Evolutionary conservation across 1,284 basidiomycete species (phyloP).

Genomic region (Malassezia nana): DNA sequence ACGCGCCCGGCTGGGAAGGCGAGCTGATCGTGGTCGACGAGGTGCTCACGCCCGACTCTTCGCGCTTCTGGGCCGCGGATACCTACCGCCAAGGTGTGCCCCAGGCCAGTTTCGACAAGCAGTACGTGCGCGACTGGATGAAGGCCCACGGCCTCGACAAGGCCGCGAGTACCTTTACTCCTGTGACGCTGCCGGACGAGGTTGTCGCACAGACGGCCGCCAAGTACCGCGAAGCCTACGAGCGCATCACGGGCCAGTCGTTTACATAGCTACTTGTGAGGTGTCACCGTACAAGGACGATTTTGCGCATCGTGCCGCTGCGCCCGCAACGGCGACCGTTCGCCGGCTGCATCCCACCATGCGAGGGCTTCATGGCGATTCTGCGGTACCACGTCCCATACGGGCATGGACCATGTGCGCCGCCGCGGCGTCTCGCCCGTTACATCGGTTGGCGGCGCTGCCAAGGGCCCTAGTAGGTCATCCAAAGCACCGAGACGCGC

Average conservation of each 20-base stretch:
- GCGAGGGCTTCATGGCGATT: conserved; percentile 24
- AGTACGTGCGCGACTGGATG: conserved; percentile 80
- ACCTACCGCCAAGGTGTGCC: conserved; percentile 64
- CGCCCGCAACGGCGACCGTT: background rate
- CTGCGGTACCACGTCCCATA: conserved; percentile 26
- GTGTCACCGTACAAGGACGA: background rate
- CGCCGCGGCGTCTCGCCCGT: conserved; percentile 37
- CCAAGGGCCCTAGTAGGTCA: background rate
- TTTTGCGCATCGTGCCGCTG: background rate
- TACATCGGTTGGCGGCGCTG: conserved; percentile 17
- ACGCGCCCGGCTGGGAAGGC: conserved; percentile 19
- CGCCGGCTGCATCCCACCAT: background rate
- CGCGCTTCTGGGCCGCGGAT: conserved; percentile 81
- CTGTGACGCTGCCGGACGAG: conserved; percentile 36
- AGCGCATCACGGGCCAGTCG: conserved; percentile 34
- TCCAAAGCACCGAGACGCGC: background rate
- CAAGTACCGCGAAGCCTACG: conserved; percentile 43
- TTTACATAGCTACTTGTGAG: conserved; percentile 17
- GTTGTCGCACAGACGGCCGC: conserved; percentile 37
- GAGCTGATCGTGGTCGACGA: conserved; percentile 83
- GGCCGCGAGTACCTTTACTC: conserved; percentile 27
- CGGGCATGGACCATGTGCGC: conserved; percentile 20
- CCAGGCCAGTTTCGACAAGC: conserved; percentile 92
- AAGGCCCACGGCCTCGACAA: conserved; percentile 34
- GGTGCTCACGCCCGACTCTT: conserved; percentile 90